A percentile compares a stretch with the other conserved stretches of the same genome.
phyloP scores from a whole-genome alignment of 1,139 yeast species.

The Yamadazyma atmosphaerica region DNA sequence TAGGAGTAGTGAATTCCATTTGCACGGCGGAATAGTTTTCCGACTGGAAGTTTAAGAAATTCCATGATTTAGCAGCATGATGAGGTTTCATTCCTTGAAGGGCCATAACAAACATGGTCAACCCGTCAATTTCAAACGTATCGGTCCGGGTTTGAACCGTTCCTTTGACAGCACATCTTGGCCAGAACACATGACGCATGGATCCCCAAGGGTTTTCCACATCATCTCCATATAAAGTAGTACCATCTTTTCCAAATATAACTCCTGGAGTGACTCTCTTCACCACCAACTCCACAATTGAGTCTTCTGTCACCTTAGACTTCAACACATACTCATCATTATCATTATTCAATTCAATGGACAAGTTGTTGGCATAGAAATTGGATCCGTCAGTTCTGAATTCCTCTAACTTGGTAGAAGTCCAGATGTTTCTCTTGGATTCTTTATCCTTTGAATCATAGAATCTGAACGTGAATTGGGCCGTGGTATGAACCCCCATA shows the following conservation, averaged over 20 bases:
- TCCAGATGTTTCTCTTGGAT: slow-evolving; percentile 62
- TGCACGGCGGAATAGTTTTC: slow-evolving; percentile 70
- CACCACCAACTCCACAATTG: slow-evolving; percentile 70
- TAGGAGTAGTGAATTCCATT: slow-evolving; percentile 97
- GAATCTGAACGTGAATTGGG: slow-evolving; percentile 90
- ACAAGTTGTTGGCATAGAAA: slow-evolving; percentile 72
- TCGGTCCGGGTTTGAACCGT: slow-evolving; percentile 41
- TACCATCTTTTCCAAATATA: slow-evolving; percentile 87
- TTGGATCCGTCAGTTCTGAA: slow-evolving; percentile 75
- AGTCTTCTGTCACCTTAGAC: slow-evolving; percentile 65
- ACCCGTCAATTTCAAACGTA: slow-evolving; percentile 46
- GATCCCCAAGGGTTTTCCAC: slow-evolving; percentile 89
- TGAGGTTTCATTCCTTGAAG: slow-evolving; percentile 99
- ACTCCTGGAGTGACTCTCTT: slow-evolving; percentile 73
- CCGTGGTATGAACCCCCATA: slow-evolving; percentile 86
- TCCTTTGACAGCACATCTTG: slow-evolving; percentile 75
- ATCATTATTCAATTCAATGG: slow-evolving; percentile 61
- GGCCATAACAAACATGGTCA: slow-evolving; percentile 94
- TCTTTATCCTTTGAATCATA: slow-evolving; percentile 54
- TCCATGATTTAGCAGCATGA: slow-evolving; percentile 98
- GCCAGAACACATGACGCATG: slow-evolving; percentile 97
- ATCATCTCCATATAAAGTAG: slow-evolving; percentile 83
- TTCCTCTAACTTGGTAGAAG: slow-evolving; percentile 84
- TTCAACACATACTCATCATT: slow-evolving; percentile 57
- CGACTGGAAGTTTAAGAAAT: slow-evolving; percentile 87